Evolutionary conservation across 805 yeast species (phyloP), one percentile per base, ranked within the genome.

Genomic region (Phaffomyces antillensis): DNA sequence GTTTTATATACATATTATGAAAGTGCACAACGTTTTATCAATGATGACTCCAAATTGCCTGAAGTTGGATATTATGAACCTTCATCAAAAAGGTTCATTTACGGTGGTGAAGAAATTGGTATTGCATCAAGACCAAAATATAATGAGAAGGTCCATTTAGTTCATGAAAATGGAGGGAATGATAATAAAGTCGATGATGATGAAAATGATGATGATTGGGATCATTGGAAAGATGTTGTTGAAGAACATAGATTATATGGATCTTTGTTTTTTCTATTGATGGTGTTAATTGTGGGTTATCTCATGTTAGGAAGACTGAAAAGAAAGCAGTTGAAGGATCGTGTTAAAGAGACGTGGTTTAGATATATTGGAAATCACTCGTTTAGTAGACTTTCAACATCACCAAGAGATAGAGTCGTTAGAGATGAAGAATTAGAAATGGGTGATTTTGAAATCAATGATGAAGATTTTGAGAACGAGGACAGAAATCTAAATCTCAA

Each of bases 1-100:
- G 59, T 82, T 10, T 59, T 83, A 20, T 83, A 83, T 55, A 76
- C 83, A 4, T 72, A 71, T 49, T 78, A 69, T 59, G 86, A 76
- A 62, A 70, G 70, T 47, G 54, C 56, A 10, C 5, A 12, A 23
- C 12, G 17, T 10, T 25, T 26, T 28, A 28, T n/a, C 5, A 24
- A 30, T 17, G 33, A 17, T 17, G 16, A 16, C 13, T 12, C 11
- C 9, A 11, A 5, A 8, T 12, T 28, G 37, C 60, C 55, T 11
- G 49, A 52, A 8, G 61, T 69, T 7, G 85, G 86, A 0, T 70
- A 63, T 43, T 73, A 67, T 53, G 67, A 73, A 15, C 71, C 82
- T 0, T 66, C 76, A 0, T 72, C 77, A 0, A 69, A 67, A 17
- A 60, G 70, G 5, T 76, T 71, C 52, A 63, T 67, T 24, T 65